Conservation (phyloP, 305 asterid genomes). For the Plantago rigida region DNA sequence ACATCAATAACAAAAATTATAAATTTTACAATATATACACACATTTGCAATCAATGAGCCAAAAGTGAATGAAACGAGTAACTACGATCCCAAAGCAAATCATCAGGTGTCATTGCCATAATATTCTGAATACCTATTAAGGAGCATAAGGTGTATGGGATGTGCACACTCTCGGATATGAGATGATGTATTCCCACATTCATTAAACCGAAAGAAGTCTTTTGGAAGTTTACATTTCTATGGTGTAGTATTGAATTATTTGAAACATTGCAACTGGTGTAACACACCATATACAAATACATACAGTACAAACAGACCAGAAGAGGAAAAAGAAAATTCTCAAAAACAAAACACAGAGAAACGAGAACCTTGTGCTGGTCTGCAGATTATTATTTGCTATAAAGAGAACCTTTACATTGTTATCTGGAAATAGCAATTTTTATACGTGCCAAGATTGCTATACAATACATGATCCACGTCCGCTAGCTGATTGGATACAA, state of each 20-base stretch:
- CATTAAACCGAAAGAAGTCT: background rate
- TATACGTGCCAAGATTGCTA: background rate
- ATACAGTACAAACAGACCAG: too few relatives aligned
- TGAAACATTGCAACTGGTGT: background rate
- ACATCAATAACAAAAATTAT: conserved; percentile 13
- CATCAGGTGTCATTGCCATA: conserved; percentile 7
- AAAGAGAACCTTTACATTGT: background rate
- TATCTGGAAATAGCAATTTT: conserved; percentile 2
- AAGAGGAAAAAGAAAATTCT: too few relatives aligned
- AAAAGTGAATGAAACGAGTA: background rate
- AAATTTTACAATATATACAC: conserved; percentile 1
- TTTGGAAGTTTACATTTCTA: background rate
- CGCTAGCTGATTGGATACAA: background rate
- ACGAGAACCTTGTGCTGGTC: background rate
- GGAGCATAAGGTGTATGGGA: background rate
- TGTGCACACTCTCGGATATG: background rate
- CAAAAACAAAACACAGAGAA: too few relatives aligned
- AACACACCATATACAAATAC: background rate
- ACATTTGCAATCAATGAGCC: background rate
- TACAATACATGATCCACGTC: background rate
- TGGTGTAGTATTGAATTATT: background rate
- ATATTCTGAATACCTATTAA: background rate
- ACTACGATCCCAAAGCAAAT: conserved; percentile 7
- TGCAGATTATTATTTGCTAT: background rate
- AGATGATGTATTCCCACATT: background rate